phyloP scores from a whole-genome alignment of 371 early-diverging fungal species.

The Sporodiniella umbellata region DNA sequence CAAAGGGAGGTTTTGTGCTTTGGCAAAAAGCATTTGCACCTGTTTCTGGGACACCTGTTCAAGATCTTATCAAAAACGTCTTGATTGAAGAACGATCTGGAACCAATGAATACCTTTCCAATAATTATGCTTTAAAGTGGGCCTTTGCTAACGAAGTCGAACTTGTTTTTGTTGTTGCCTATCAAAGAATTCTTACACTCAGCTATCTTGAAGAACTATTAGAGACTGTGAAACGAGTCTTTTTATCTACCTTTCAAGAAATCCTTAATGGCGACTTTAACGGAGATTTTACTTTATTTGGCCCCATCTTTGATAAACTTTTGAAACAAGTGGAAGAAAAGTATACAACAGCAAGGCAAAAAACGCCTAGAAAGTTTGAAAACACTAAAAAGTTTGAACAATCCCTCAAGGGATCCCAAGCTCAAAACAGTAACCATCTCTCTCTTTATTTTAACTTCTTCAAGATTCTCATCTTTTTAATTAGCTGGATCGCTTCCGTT shows the following conservation, averaged over 20 bases:
- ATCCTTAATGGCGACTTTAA: slow-evolving; percentile 14
- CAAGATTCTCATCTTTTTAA: no score
- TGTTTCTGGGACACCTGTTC: slow-evolving; percentile 60
- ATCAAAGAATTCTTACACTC: slow-evolving; percentile 86
- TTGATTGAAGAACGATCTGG: slow-evolving; percentile 77
- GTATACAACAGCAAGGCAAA: slow-evolving; percentile 34
- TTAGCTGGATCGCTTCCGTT: slow-evolving; percentile 13
- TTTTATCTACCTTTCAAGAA: slow-evolving; percentile 26
- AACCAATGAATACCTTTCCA: slow-evolving; percentile 55
- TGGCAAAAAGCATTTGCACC: slow-evolving; percentile 71
- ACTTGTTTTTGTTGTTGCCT: slow-evolving; percentile 89
- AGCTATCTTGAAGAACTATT: slow-evolving; percentile 85
- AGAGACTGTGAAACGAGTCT: slow-evolving; percentile 55
- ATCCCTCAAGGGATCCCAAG: slow-evolving; percentile 70
- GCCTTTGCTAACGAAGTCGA: slow-evolving; percentile 82
- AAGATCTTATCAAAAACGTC: slow-evolving; percentile 72
- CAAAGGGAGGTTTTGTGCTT: slow-evolving; percentile 81
- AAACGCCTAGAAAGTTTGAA: slow-evolving; percentile 78
- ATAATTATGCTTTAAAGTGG: slow-evolving; percentile 80
- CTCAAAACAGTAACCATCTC: slow-evolving; percentile 52
- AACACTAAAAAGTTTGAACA: slow-evolving; percentile 78
- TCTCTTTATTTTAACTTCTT: no score
- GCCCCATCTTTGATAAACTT: slow-evolving; percentile 37
- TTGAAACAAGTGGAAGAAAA: slow-evolving; percentile 44
- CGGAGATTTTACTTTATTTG: slow-evolving; percentile 32